Evolutionary conservation across 306 rosid genomes (phyloP), one percentile per base, ranked within the genome.

Genomic region (Abrus precatorius): DNA sequence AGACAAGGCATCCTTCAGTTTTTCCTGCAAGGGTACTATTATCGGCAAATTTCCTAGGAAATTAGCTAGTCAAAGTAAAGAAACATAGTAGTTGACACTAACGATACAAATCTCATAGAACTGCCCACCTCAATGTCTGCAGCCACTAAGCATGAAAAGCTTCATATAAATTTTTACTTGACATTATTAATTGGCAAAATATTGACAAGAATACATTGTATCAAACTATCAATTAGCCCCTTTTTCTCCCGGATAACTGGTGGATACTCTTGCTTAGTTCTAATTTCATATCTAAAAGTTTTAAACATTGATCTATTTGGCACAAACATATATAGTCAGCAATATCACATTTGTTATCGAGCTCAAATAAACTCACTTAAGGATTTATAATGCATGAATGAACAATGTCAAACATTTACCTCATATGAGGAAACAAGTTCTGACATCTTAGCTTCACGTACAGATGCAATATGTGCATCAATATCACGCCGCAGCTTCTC

Each of bases 401-500:
- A 78, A 66, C 29, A 54, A 72, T 43, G 53, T 76, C 40, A 47
- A 34, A 67, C 4, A 49, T 36, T 29, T 80, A 94, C 98, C 98
- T 92, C 94, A 71, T 82, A 85, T 10, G 77, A 84, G 14, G 91
- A 29, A 20, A 91, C 85, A 68, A 94, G 86, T 82, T 94, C 97
- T 28, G 96, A 83, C 52, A 92, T 84, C 85, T 94, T 94, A 65
- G 94, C 89, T 52, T 84, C 87, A 61, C 88, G 90, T 11, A 90
- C 89, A 36, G 93, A 83, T 48, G 76, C 84, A 79, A 91, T 69
- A 75, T 94, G 97, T 7, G 87, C 90, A 81, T 90, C 94, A 53
- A 92, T 91, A 79, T 94, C 98, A 72, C 94, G 96, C 27, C 59
- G 89, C 77, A 94, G 86, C 82, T 94, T 92, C 82, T 94, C 97